phyloP scores from a whole-genome alignment of 345 rosid species.

The Garcia nutans region DNA sequence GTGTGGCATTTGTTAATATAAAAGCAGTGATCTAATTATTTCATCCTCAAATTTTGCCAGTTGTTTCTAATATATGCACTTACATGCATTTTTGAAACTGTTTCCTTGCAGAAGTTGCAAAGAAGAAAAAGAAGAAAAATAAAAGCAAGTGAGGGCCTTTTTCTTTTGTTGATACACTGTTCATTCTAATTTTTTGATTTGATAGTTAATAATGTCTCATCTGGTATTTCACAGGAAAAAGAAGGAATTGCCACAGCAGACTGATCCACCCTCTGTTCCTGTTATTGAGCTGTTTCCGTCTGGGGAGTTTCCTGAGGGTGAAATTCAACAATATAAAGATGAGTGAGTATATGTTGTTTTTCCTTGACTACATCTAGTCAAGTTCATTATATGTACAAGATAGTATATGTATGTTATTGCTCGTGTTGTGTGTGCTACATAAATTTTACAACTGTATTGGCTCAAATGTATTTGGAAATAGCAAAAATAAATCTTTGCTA shows the following conservation, averaged over 20 bases:
- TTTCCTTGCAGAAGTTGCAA: constrained; percentile 51
- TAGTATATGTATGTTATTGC: background rate
- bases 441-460: background rate
- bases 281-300: constrained; percentile 78
- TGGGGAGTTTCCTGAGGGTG: constrained; percentile 96
- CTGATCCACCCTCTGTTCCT: constrained; percentile 86
- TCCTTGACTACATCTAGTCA: background rate
- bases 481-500: background rate
- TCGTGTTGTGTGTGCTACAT: background rate
- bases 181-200: background rate
- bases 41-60: background rate
- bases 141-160: constrained; percentile 81
- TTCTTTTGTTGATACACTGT: constrained; percentile 4
- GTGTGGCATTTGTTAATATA: background rate
- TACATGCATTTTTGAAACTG: background rate
- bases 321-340: constrained; percentile 91
- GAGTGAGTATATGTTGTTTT: constrained; percentile 54
- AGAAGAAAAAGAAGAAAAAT: constrained; percentile 95
- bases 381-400: background rate
- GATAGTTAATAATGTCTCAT: constrained; percentile 7
- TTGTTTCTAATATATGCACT: background rate
- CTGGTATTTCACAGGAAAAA: constrained; percentile 57
- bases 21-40: background rate
- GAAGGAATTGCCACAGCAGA: constrained; percentile 72
- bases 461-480: constrained; percentile 1